Evolutionary conservation across 352 stramenopile genomes (phyloP), one percentile per base, ranked within the genome.

Genomic region (Pythium aristosporum): DNA sequence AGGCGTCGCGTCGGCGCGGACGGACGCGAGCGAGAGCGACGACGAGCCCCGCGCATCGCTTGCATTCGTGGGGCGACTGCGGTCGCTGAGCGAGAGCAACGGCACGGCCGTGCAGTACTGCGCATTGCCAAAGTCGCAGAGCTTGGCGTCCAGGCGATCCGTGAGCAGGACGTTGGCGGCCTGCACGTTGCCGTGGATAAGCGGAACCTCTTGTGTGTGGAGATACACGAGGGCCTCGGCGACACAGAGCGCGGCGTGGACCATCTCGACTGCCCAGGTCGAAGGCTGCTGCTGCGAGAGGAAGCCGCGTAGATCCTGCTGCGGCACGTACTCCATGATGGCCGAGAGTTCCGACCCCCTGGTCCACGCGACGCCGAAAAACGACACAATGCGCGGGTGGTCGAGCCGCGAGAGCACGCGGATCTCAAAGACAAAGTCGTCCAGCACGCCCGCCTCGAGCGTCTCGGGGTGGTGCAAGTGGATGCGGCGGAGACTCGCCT

Each of bases 401-500:
- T 88, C 69, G 2, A 88, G 67, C 6, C 71, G 66, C 23, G 76
- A 76, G 9, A 85, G 63, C 42, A 85, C 54, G 41, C 80, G 77
- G 58, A 83, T 77, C 54, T 84, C 79, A 52, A 74, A 71, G 54
- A 85, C 48, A 28, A 88, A 84, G 55, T 77, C 78, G 39, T 71
- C 64, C n/a, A 79, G 49, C 13, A 76, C 48, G 13, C 56, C 59
- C 2, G 68, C 65, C 13, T 78, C 67, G 34, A 72, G 59, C 58
- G 65, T 60, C 11, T 63, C 61, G 0, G 65, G 41, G 25, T 69
- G 63, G 23, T 74, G 52, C 30, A 60, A 51, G 41, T 74, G 63
- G 30, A 72, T 57, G 37, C 68, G 28, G 12, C 66, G 59, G 16
- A 65, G 47, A 13, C 44, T 75, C 8, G 66, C 55, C 48, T 71